A percentile compares a stretch with the other conserved stretches of the same genome.
Evolutionary conservation across 257 asterid species (phyloP).

Genomic region (Asclepias syriaca): DNA sequence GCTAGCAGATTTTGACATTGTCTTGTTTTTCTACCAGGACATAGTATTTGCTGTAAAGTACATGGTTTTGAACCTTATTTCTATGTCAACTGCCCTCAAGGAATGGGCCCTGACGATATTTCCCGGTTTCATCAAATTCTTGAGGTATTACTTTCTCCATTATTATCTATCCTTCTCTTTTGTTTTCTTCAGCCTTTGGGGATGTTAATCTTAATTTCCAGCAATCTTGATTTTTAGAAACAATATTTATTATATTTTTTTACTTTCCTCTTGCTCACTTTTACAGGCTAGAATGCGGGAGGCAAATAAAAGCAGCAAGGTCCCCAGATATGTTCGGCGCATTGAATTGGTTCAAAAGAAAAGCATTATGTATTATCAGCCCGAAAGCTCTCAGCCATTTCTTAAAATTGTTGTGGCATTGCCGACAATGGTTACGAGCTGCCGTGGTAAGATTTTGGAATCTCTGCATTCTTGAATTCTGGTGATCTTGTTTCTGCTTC

Average conservation of each 20-base stretch:
- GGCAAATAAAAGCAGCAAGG: slow-evolving; percentile 55
- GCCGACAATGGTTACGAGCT: slow-evolving; percentile 94
- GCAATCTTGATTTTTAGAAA: not conserved
- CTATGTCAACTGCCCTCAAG: slow-evolving; percentile 80
- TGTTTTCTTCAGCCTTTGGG: not conserved
- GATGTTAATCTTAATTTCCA: slow-evolving; percentile 2
- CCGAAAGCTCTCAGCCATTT: slow-evolving; percentile 70
- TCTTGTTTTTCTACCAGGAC: slow-evolving; percentile 52
- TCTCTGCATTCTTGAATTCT: not conserved
- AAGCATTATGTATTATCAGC: slow-evolving; percentile 93
- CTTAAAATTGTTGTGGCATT: slow-evolving; percentile 91
- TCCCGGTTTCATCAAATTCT: slow-evolving; percentile 82
- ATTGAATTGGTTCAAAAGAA: slow-evolving; percentile 76
- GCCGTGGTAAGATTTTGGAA: slow-evolving; percentile 61
- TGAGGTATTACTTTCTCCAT: slow-evolving; percentile 47
- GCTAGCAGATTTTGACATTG: slow-evolving; percentile 13
- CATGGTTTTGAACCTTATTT: slow-evolving; percentile 98
- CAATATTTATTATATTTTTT: not conserved
- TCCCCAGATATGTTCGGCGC: slow-evolving; percentile 67
- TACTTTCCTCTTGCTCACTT: slow-evolving; percentile 7
- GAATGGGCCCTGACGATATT: slow-evolving; percentile 98
- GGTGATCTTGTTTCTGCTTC: not conserved
- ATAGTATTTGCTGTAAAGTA: slow-evolving; percentile 88
- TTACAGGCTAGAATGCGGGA: slow-evolving; percentile 85
- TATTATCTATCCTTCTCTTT: not conserved